Evolutionary conservation across 306 rosid genomes (phyloP), one percentile per base, ranked within the genome.

Genomic region (Cicer arietinum): DNA sequence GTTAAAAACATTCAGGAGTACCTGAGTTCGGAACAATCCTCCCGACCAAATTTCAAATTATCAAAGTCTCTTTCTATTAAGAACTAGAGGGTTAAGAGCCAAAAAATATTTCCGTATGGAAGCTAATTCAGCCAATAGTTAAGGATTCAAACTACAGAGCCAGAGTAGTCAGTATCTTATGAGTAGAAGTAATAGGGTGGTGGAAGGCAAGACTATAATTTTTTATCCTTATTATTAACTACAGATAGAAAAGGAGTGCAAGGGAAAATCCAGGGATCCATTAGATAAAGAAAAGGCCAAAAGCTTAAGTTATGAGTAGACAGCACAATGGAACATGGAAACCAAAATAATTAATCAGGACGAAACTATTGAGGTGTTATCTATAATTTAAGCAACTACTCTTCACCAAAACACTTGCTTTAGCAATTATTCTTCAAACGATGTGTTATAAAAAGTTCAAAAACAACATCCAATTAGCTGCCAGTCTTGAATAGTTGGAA

Each of bases 401-500:
- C 67, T 37, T 37, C 20, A 61, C 6, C 10, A 61, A 16, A 61
- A 35, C 9, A 39, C 74, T 44, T 14, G 14, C 43, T 69, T 73
- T 1, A 61, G 70, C 47, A 25, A 44, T 40, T 63, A 56, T n/a
- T 37, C 41, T 76, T 7, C 74, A 65, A 66, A 59, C 39, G 35
- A 71, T 14, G 63, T 3, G 10, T 67, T 2, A 42, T 11, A 20
- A 13, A 61, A 54, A 58, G 6, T 40, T 9, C 70, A 45, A 16
- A 18, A 1, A 1, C 67, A 42, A 56, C 67, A 48, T 64, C n/a
- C 17, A 22, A n/a, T 46, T 42, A 47, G 18, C 43, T 37, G 13
- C 25, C 69, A 53, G 45, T 51, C 57, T 48, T 50, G 59, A 67
- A 80, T 74, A 16, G 42, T 48, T 57, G 43, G 17, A 46, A 54